Percentiles rank a stretch among this genome's conserved stretches.
Evolutionary conservation across 441 rosid genomes (phyloP).

Genomic region (Hura crepitans): DNA sequence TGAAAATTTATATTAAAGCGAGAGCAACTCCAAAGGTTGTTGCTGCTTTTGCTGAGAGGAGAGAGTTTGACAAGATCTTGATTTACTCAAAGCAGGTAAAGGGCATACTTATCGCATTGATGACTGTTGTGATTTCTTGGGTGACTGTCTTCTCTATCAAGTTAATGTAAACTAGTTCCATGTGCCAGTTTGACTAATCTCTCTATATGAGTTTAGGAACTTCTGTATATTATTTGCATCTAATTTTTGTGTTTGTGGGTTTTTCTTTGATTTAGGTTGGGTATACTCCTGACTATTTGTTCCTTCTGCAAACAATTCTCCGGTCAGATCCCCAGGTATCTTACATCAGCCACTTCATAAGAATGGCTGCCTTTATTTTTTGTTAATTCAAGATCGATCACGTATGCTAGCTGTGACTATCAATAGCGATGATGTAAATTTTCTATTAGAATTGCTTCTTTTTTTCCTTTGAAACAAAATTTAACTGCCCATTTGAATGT

Average conservation of each 20-base stretch:
- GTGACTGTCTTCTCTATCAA: neutral
- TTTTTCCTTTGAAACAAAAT: neutral
- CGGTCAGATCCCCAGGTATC: conserved; percentile 98
- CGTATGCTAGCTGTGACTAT: neutral
- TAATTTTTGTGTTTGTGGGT: neutral
- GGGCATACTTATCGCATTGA: neutral
- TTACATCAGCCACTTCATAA: conserved; percentile 12
- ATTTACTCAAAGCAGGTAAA: conserved; percentile 98
- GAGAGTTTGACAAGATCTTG: conserved; percentile 98
- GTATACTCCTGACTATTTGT: conserved; percentile 95
- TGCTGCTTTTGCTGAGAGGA: conserved; percentile 98
- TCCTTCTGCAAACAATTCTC: conserved; percentile 98
- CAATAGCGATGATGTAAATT: neutral
- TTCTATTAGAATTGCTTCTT: conserved; percentile 6
- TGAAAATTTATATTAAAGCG: conserved; percentile 96
- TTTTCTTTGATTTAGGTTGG: conserved; percentile 64
- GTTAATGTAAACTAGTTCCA: neutral
- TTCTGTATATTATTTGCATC: neutral
- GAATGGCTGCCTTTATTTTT: neutral
- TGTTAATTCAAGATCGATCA: neutral
- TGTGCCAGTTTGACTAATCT: neutral
- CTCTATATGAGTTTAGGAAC: neutral
- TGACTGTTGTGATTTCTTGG: neutral
- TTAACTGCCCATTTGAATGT: neutral
- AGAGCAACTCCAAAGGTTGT: conserved; percentile 99